Base-by-base conservation (phyloP, 1,284 basidiomycete genomes). In the Megacollybia platyphylla region DNA sequence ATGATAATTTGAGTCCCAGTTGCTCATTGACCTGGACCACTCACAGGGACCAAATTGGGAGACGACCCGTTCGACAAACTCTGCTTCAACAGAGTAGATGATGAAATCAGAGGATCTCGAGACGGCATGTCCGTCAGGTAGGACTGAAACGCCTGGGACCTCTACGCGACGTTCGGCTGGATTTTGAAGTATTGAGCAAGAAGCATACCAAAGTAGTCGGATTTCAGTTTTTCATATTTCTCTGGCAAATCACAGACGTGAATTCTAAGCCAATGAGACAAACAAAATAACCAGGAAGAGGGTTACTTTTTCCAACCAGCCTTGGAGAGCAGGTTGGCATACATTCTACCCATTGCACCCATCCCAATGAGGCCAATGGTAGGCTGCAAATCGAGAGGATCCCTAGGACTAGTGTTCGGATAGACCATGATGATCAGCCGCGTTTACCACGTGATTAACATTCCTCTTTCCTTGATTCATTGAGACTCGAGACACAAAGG, bases 261-360 rank as follows among this genome's bases (percentile, higher is more conserved):
- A 41, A 98, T 90, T 57, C 89, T 88, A 46, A 32, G 27, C 10
- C 36, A 40, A 43, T 34, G 26, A 47, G 49, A 39, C 15, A 24
- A 28, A 42, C 29, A 37, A 43, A 27, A 44, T 41, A 40, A 18
- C 13, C 34, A 41, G 28, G 39, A 15, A 36, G 15, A 18, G 36
- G 52, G 73, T 52, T 49, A 91, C 90, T 80, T 86, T 64, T 82
- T 77, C 79, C 87, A 90, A 1, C 91, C 92, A 2, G 82, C 89
- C 7, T 70, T 67, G 6, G 77, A 74, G 29, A 97, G 67, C 34
- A 70, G 62, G 31, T 73, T 73, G 0, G 92, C 91, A 59, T 97
- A 98, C 84, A 98, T 87, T 52, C 71, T 71, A 3, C 94, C 94
- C 94, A 97, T 98, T 47, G 91, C 76, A 3, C 88, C 88, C 89